Conservation (phyloP, 2,329 filamentous ascomycete species). For the Botrytis aclada region DNA sequence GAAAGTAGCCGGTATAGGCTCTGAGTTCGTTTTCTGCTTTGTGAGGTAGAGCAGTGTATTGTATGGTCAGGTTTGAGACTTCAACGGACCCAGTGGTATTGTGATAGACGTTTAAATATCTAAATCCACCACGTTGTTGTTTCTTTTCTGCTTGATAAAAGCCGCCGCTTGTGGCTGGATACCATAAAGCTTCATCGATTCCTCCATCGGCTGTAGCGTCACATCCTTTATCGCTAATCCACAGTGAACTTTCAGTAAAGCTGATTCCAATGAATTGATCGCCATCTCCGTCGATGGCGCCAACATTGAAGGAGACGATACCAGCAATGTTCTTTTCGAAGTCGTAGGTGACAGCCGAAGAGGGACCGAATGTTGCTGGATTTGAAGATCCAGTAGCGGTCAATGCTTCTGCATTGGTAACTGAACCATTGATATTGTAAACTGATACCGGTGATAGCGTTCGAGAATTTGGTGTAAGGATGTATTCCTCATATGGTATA, state of each 20-base stretch:
- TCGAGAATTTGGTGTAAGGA: constrained; percentile 37
- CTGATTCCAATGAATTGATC: constrained; percentile 41
- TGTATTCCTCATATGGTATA: constrained; percentile 38
- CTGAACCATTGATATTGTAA: constrained; percentile 36
- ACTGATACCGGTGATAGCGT: constrained; percentile 33
- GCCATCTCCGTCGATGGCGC: constrained; percentile 23
- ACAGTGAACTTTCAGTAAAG: constrained; percentile 44
- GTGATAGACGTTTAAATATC: constrained; percentile 49
- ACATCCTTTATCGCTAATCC: constrained; percentile 46
- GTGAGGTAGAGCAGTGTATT: constrained; percentile 42
- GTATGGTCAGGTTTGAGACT: constrained; percentile 35
- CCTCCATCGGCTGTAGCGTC: constrained; percentile 48
- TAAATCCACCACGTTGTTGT: constrained; percentile 49
- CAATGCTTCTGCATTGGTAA: constrained; percentile 30
- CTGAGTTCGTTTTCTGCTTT: constrained; percentile 36
- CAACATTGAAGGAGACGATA: constrained; percentile 39
- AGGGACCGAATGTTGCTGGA: constrained; percentile 28
- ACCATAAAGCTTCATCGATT: constrained; percentile 49
- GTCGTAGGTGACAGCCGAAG: constrained; percentile 41
- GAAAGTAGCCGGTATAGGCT: constrained; percentile 52
- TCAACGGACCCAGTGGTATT: constrained; percentile 30
- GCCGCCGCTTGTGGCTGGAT: constrained; percentile 40
- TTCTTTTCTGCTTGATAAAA: constrained; percentile 43
- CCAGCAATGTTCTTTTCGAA: constrained; percentile 43
- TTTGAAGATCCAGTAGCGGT: constrained; percentile 4